Evolutionary conservation across 768 basidiomycete species (phyloP).

Genomic region (Pleurotus salmoneostramineus): DNA sequence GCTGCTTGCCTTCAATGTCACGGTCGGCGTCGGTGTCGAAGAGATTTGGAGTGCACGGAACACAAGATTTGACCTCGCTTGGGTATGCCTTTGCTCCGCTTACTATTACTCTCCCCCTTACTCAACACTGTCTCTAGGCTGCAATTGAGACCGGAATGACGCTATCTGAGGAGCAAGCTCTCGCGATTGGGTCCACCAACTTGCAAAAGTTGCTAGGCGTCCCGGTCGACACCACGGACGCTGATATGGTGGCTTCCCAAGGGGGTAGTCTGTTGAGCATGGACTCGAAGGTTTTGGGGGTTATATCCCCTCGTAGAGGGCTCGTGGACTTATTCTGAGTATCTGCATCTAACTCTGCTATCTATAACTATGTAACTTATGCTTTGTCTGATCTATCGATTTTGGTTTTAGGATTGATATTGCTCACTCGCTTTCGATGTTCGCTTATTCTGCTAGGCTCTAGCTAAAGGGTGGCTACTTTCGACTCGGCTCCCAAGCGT

Average conservation of each 20-base stretch:
- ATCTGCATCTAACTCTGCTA: not conserved
- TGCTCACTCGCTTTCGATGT: no score
- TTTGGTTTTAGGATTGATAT: no score
- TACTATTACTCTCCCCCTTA: not conserved
- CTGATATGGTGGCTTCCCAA: constrained; percentile 53
- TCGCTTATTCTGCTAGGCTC: no score
- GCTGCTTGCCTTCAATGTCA: constrained; percentile 66
- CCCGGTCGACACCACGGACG: constrained; percentile 14
- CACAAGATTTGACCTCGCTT: constrained; percentile 75
- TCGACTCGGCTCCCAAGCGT: no score
- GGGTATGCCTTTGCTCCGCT: constrained; percentile 63
- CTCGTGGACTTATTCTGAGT: constrained; percentile 20
- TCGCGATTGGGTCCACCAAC: constrained; percentile 46
- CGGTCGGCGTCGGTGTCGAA: constrained; percentile 60
- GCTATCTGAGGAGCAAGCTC: constrained; percentile 35
- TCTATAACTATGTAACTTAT: no score
- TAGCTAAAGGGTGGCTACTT: no score
- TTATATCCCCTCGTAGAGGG: constrained; percentile 43
- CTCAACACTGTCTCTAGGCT: constrained; percentile 24
- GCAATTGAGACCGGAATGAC: constrained; percentile 38
- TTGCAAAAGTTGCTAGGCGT: constrained; percentile 37
- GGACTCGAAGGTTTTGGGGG: constrained; percentile 44
- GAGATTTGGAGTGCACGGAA: constrained; percentile 67
- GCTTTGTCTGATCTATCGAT: no score
- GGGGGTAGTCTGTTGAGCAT: constrained; percentile 52